Conservation (phyloP, 805 yeast genomes). For the Candida ficus region DNA sequence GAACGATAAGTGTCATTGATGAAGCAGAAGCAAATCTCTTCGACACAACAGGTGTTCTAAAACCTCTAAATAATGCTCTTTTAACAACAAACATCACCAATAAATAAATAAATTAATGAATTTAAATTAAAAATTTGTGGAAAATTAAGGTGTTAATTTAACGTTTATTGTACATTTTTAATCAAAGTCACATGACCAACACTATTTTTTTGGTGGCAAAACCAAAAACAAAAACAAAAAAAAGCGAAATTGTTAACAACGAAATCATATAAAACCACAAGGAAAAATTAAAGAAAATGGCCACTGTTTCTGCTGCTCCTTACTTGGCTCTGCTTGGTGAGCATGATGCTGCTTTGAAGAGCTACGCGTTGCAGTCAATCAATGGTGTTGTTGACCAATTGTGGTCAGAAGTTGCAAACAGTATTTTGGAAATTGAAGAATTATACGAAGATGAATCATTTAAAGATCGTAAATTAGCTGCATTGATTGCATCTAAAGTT, state of each 20-base stretch:
- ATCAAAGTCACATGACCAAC: conserved; percentile 2
- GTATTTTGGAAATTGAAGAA: conserved; percentile 82
- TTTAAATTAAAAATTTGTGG: too few species aligned
- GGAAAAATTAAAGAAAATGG: neutral
- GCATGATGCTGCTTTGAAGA: conserved; percentile 67
- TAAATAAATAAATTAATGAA: neutral
- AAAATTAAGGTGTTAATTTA: too few species aligned
- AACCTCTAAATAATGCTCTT: neutral
- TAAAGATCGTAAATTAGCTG: conserved; percentile 77
- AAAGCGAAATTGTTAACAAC: too few species aligned
- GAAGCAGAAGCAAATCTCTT: conserved; percentile 13
- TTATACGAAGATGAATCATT: conserved; percentile 81
- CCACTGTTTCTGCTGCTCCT: conserved; percentile 76
- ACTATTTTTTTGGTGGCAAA: conserved; percentile 7
- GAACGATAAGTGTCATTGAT: conserved; percentile 13
- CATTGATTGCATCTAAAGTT: conserved; percentile 85
- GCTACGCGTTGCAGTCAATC: conserved; percentile 79
- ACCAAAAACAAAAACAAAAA: neutral
- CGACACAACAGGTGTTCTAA: neutral
- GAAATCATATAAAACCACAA: neutral
- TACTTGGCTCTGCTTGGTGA: conserved; percentile 86
- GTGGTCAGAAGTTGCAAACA: conserved; percentile 97
- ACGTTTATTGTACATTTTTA: neutral
- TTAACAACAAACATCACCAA: neutral
- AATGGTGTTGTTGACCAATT: conserved; percentile 81